Percentiles rank a stretch among this genome's conserved stretches.
phyloP scores from a whole-genome alignment of 2,329 filamentous ascomycete genomes.

The Leptosphaerulina australis region DNA sequence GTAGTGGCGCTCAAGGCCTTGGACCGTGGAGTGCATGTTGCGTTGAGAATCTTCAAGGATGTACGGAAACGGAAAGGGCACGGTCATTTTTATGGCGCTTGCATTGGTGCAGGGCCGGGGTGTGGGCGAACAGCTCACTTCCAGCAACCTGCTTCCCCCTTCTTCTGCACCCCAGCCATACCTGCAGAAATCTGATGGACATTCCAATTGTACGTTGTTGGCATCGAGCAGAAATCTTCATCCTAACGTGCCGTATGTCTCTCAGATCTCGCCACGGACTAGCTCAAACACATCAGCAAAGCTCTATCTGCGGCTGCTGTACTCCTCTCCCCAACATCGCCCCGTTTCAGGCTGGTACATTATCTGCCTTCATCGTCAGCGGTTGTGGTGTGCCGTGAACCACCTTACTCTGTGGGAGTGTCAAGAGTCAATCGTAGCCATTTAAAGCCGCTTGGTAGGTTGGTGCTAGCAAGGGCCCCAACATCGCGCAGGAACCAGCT shows the following conservation, averaged over 20 bases:
- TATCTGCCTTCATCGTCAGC: constrained; percentile 37
- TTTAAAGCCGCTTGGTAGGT: constrained; percentile 44
- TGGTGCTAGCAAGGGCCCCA: constrained; percentile 43
- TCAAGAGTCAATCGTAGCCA: constrained; percentile 34
- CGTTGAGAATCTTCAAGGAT: constrained; percentile 28
- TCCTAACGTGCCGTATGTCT: constrained; percentile 37
- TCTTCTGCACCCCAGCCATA: constrained; percentile 32
- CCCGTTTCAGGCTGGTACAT: constrained; percentile 44
- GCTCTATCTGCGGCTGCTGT: constrained; percentile 42
- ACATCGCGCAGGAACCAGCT: constrained; percentile 38
- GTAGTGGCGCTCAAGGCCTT: constrained; percentile 21
- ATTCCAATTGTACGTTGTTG: constrained; percentile 37
- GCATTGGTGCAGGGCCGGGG: too few species aligned
- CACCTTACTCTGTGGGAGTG: constrained; percentile 20
- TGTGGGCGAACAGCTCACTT: constrained; percentile 24
- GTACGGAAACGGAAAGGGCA: constrained; percentile 46
- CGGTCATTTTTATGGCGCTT: constrained; percentile 29
- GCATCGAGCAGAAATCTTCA: constrained; percentile 37
- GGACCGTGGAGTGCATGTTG: constrained; percentile 32
- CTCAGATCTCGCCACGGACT: constrained; percentile 31
- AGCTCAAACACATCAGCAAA: constrained; percentile 35
- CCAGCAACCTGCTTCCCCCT: constrained; percentile 37
- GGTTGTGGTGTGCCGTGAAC: constrained; percentile 31
- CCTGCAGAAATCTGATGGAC: constrained; percentile 33
- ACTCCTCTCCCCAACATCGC: constrained; percentile 37